phyloP scores from a whole-genome alignment of 2,329 filamentous ascomycete genomes.

The Fusarium luffae region DNA sequence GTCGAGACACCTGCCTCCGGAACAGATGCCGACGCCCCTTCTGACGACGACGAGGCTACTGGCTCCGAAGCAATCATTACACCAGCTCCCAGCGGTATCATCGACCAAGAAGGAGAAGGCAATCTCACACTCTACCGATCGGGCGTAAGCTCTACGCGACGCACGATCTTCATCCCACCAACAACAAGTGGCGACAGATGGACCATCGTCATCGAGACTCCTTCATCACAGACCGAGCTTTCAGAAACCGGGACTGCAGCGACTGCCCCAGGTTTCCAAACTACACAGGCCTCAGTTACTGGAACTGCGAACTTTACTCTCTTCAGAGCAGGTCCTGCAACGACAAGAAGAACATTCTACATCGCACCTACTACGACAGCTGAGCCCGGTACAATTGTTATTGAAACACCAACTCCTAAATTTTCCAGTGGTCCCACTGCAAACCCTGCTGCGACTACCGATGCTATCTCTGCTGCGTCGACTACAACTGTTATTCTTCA shows the following conservation, averaged over 20 bases:
- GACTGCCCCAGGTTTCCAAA: conserved; percentile 1
- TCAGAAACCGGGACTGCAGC: conserved; percentile 1
- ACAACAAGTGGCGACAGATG: neutral
- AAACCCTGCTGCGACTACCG: neutral
- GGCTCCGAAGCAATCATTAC: neutral
- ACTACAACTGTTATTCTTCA: neutral
- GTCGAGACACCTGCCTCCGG: neutral
- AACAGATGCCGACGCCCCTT: neutral
- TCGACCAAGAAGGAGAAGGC: neutral
- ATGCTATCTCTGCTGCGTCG: neutral
- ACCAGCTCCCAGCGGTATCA: neutral
- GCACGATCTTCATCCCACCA: conserved; percentile 12
- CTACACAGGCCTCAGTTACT: neutral
- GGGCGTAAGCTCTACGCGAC: neutral
- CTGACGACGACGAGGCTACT: neutral
- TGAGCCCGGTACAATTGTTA: conserved; percentile 12
- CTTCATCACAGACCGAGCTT: neutral
- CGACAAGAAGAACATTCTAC: neutral
- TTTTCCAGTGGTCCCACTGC: neutral
- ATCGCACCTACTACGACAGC: neutral
- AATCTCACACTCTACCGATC: conserved; percentile 20
- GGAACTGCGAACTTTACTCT: conserved; percentile 10
- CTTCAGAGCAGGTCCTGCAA: neutral
- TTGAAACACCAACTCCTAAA: conserved; percentile 1
- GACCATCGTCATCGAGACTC: conserved; percentile 15